A percentile compares a stretch with the other conserved stretches of the same genome.
Conservation (phyloP, 257 asterid genomes). For the Voacanga thouarsii region DNA sequence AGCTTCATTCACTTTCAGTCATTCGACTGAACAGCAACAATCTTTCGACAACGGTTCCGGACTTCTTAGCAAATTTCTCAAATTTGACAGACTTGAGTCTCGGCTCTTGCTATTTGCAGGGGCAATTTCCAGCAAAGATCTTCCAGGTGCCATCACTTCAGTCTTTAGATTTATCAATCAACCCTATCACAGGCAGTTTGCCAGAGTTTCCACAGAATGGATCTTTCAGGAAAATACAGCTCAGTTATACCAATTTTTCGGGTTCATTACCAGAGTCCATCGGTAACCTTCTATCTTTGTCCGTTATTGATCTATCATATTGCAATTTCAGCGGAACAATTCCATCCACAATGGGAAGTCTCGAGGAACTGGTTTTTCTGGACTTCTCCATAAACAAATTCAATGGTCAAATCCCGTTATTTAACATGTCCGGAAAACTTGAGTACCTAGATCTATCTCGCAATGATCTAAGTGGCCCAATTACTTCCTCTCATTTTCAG, state of each 20-base stretch:
- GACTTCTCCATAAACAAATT: constrained; percentile 36
- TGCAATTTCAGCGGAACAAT: constrained; percentile 32
- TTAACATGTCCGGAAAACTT: constrained; percentile 25
- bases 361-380: constrained; percentile 22
- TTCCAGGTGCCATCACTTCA: constrained; percentile 18
- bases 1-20: constrained; percentile 34
- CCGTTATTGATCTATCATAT: constrained; percentile 21
- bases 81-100: constrained; percentile 24
- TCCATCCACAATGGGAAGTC: constrained; percentile 27
- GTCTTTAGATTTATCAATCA: constrained; percentile 7
- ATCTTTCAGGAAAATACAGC: constrained; percentile 22
- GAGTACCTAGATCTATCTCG: constrained; percentile 12
- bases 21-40: constrained; percentile 32
- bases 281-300: constrained; percentile 25
- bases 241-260: not conserved
- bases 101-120: constrained; percentile 20
- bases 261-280: constrained; percentile 23
- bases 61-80: constrained; percentile 21
- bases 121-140: constrained; percentile 20
- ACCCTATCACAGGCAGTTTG: constrained; percentile 36
- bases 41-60: constrained; percentile 19
- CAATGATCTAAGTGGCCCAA: constrained; percentile 20
- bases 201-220: constrained; percentile 24
- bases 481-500: constrained; percentile 20
- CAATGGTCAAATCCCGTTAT: constrained; percentile 33